Evolutionary conservation across 176 grass and related monocot species (phyloP).

Genomic region (Cymbopogon citratus): DNA sequence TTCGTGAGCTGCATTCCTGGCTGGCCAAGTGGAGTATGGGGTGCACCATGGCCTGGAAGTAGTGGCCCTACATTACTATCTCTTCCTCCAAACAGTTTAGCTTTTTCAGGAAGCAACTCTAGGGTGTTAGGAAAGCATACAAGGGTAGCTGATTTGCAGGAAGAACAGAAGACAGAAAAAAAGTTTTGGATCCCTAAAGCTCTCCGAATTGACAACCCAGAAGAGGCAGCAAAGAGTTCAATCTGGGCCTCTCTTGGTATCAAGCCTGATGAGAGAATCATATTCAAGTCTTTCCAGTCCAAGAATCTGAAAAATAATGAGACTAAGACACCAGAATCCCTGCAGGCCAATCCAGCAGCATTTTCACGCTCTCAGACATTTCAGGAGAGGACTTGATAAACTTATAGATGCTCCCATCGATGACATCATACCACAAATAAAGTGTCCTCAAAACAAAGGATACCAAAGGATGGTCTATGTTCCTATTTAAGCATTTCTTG

Average conservation of each 20-base stretch:
- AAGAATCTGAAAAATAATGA: constrained; percentile 27
- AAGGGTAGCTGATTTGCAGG: constrained; percentile 46
- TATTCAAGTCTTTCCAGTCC: constrained; percentile 47
- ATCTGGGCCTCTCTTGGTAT: constrained; percentile 74
- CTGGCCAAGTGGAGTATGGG: constrained; percentile 55
- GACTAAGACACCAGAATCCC: constrained; percentile 37
- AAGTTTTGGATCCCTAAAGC: constrained; percentile 70
- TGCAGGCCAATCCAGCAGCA: constrained; percentile 65
- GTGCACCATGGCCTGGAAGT: constrained; percentile 38
- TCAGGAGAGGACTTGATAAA: constrained; percentile 62
- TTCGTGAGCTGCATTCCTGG: constrained; percentile 39
- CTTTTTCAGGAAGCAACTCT: constrained; percentile 42
- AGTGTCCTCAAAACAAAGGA: neutral
- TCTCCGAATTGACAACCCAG: constrained; percentile 52
- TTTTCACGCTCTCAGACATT: constrained; percentile 48
- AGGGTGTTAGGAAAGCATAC: constrained; percentile 61
- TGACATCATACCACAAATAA: neutral
- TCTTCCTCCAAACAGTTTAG: constrained; percentile 32
- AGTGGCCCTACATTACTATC: constrained; percentile 19
- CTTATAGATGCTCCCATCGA: neutral
- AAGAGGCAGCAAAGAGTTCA: constrained; percentile 68
- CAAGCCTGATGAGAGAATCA: constrained; percentile 48
- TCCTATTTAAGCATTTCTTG: neutral
- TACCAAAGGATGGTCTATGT: neutral
- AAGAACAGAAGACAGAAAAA: constrained; percentile 41